These are phyloP conservation scores for Paspalum notatum DNA, from an alignment of 176 grass and related monocot species.

Conservation along the genomic window DNA sequence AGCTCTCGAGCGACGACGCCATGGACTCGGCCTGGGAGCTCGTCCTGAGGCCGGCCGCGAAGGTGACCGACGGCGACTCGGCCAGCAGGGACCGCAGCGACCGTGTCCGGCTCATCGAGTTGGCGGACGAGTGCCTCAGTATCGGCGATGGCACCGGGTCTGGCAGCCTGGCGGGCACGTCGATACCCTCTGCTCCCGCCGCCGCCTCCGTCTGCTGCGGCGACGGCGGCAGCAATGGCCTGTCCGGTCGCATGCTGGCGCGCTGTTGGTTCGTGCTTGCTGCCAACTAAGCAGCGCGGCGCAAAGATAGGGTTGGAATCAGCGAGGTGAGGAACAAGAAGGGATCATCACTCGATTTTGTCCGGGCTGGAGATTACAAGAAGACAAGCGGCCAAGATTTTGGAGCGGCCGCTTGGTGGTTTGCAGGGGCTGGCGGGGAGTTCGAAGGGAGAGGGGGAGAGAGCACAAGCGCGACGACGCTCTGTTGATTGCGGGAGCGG, in stretches of 20 bases:
- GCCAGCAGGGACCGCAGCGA: conserved; percentile 45
- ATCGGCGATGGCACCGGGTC: conserved; percentile 63
- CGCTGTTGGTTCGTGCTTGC: not conserved
- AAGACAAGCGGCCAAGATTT: conserved; percentile 13
- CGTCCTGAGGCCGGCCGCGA: conserved; percentile 37
- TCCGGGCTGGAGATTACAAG: conserved; percentile 36
- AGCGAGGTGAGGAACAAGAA: conserved; percentile 33
- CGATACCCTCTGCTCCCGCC: conserved; percentile 28
- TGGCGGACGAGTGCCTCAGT: conserved; percentile 42
- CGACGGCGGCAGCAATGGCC: conserved; percentile 30
- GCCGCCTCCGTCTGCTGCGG: not conserved
- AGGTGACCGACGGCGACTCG: conserved; percentile 52
- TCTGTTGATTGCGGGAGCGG: not conserved
- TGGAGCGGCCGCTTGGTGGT: conserved; percentile 31
- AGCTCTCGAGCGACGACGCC: conserved; percentile 37
- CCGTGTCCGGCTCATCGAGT: conserved; percentile 7
- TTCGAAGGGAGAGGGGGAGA: conserved; percentile 33
- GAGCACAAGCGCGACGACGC: not conserved
- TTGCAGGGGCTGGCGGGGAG: conserved; percentile 36
- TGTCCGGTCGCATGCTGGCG: conserved; percentile 38
- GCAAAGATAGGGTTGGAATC: conserved; percentile 3
- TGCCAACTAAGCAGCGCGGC: conserved; percentile 1
- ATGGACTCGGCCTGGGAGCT: conserved; percentile 44
- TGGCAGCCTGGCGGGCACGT: conserved; percentile 39
- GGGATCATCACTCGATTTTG: conserved; percentile 6